Percentiles rank a stretch among this genome's conserved stretches.
Evolutionary conservation across 805 yeast genomes (phyloP).

Genomic region (Nakazawaea wickerhamii): DNA sequence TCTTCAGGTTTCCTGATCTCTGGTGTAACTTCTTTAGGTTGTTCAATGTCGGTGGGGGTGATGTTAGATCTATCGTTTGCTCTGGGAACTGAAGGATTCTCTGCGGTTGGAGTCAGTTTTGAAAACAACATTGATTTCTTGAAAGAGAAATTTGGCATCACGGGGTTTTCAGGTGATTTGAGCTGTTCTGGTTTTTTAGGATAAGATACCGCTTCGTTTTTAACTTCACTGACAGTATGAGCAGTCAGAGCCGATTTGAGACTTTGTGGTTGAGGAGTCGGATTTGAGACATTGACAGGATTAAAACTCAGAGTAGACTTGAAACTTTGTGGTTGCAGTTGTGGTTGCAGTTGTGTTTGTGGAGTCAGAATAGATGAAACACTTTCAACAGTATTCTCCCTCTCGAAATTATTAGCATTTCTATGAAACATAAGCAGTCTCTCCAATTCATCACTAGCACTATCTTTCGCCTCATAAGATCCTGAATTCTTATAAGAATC

Average conservation of each 20-base stretch:
- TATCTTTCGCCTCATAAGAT: slow-evolving; percentile 12
- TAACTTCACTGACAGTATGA: neutral
- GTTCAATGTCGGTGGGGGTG: too few relatives aligned
- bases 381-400: neutral
- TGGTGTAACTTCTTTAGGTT: slow-evolving; percentile 2
- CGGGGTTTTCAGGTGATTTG: neutral
- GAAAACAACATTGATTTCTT: slow-evolving; percentile 11
- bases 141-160: neutral
- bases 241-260: neutral
- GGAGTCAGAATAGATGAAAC: neutral
- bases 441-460: slow-evolving; percentile 19
- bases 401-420: neutral
- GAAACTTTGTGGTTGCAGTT: neutral
- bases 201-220: slow-evolving; percentile 5
- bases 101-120: slow-evolving; percentile 12
- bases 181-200: neutral
- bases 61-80: too few relatives aligned
- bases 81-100: slow-evolving; percentile 4
- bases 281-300: neutral
- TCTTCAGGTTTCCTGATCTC: slow-evolving; percentile 4
- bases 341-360: neutral
- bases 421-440: slow-evolving; percentile 12
- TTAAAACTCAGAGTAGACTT: neutral
- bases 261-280: neutral
- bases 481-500: slow-evolving; percentile 5